A percentile compares a stretch with the other conserved stretches of the same genome.
phyloP scores from a whole-genome alignment of 805 yeast genomes.

The Grigorovia transvaalensis region DNA sequence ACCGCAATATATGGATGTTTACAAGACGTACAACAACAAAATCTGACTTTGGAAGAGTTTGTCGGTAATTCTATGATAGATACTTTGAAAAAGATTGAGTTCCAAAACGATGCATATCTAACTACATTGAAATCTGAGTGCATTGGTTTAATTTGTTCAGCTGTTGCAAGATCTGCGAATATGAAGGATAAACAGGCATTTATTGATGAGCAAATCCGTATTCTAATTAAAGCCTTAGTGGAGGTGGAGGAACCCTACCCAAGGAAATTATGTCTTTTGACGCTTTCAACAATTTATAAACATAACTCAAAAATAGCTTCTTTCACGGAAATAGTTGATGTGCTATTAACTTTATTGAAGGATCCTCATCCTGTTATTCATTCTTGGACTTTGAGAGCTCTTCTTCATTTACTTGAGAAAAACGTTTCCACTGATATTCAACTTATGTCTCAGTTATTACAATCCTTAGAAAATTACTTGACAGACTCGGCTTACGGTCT shows the following conservation, averaged over 20 bases:
- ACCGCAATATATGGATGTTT: constrained; percentile 51
- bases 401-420: constrained; percentile 45
- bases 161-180: constrained; percentile 16
- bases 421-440: constrained; percentile 38
- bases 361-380: constrained; percentile 88
- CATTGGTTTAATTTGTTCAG: constrained; percentile 41
- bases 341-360: constrained; percentile 45
- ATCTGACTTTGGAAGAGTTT: constrained; percentile 22
- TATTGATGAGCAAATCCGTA: constrained; percentile 35
- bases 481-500: constrained; percentile 42
- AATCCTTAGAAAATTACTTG: constrained; percentile 31
- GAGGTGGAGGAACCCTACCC: constrained; percentile 53
- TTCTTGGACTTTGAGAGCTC: constrained; percentile 55
- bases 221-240: constrained; percentile 56
- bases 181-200: constrained; percentile 7
- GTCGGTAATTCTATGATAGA: constrained; percentile 42
- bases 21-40: constrained; percentile 15
- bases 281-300: constrained; percentile 39
- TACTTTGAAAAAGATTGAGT: constrained; percentile 36
- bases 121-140: constrained; percentile 44
- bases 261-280: constrained; percentile 47
- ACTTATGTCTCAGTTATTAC: constrained; percentile 36
- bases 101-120: constrained; percentile 32
- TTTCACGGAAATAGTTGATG: constrained; percentile 40
- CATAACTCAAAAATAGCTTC: constrained; percentile 31